Percentiles rank a stretch among this genome's conserved stretches.
These are phyloP conservation scores for Microcyclosporella mali DNA, from an alignment of 2,329 filamentous ascomycete species.

Conservation along the genomic window DNA sequence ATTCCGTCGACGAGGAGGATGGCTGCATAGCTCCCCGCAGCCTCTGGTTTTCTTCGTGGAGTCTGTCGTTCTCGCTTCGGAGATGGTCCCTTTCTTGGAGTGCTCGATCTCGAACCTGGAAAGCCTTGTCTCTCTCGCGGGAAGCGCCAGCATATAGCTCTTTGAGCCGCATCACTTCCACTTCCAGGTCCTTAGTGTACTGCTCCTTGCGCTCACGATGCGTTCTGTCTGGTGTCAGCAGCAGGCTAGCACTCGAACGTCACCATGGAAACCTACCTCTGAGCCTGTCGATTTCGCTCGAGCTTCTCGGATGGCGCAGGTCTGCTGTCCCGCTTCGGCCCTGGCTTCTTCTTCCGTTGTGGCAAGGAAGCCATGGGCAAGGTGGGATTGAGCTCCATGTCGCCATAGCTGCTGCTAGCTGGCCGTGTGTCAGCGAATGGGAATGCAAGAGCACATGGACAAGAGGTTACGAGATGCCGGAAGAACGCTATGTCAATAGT, in stretches of 20 bases:
- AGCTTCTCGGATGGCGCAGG: conserved; percentile 21
- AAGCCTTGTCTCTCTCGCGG: conserved; percentile 17
- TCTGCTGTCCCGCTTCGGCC: conserved; percentile 20
- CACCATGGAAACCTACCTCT: conserved; percentile 10
- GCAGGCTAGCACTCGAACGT: background rate
- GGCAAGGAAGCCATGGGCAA: conserved; percentile 6
- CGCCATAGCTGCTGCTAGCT: conserved; percentile 8
- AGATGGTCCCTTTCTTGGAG: conserved; percentile 13
- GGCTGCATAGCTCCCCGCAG: conserved; percentile 10
- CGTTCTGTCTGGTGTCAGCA: conserved; percentile 7
- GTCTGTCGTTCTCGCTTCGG: conserved; percentile 3
- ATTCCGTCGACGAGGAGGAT: conserved; percentile 14
- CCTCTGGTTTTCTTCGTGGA: conserved; percentile 11
- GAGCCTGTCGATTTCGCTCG: conserved; percentile 20
- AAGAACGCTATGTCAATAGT: no score
- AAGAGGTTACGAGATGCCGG: background rate
- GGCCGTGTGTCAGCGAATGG: conserved; percentile 7
- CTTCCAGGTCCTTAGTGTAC: conserved; percentile 21
- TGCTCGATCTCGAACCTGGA: conserved; percentile 11
- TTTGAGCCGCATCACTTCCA: conserved; percentile 18
- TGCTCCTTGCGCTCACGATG: conserved; percentile 22
- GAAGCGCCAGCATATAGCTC: conserved; percentile 15
- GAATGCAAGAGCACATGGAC: background rate
- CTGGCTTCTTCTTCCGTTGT: conserved; percentile 18
- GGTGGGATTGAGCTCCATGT: conserved; percentile 2